Base-by-base conservation (phyloP, 2,329 filamentous ascomycete genomes). In the Xylariaceae sp. region DNA sequence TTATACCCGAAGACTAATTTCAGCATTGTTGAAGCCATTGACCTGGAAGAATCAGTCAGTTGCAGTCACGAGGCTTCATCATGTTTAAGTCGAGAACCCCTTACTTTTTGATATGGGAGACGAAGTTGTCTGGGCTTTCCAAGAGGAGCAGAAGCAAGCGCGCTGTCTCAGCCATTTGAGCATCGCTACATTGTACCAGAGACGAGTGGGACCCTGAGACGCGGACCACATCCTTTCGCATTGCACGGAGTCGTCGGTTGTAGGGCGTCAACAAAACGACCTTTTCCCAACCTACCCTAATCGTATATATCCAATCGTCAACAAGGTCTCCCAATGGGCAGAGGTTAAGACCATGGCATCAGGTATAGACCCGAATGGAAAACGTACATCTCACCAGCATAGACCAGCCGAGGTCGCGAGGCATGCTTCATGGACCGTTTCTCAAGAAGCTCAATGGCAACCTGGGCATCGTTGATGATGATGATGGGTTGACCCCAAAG, bases 401-500 rank as follows among this genome's bases (percentile, higher is more conserved):
- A 70, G 39, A 66, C 61, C 37, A 69, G 66, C 6, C 55, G 61
- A 0, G 74, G 74, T 10, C 74, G 66, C 0, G 64, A 68, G 0
- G 74, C 74, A 1, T 72, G 71, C 53, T 71, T 73, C 8, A 70
- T 59, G 0, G 72, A 72, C 2, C 56, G 65, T 61, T 73, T 74
- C 13, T 71, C 73, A 34, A 78, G 60, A 1, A 78, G 64, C 8
- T 78, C 74, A 7, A 71, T 66, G 2, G 73, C 72, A 2, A 73
- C 64, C 3, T 71, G 63, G 23, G 67, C 64, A 60, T 75, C 73
- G 54, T 78, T 73, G 3, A 79, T 59, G 1, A 79, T 65, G 44
- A 80, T 63, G 9, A 78, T 64, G 1, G 74, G 74, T 37, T 72
- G 70, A 1, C 76, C 76, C 1, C 79, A 61, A 9, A 75, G 69